Evolutionary conservation across 2,329 filamentous ascomycete species (phyloP), one percentile per base, ranked within the genome.

Genomic region (Trichophyton equinum): DNA sequence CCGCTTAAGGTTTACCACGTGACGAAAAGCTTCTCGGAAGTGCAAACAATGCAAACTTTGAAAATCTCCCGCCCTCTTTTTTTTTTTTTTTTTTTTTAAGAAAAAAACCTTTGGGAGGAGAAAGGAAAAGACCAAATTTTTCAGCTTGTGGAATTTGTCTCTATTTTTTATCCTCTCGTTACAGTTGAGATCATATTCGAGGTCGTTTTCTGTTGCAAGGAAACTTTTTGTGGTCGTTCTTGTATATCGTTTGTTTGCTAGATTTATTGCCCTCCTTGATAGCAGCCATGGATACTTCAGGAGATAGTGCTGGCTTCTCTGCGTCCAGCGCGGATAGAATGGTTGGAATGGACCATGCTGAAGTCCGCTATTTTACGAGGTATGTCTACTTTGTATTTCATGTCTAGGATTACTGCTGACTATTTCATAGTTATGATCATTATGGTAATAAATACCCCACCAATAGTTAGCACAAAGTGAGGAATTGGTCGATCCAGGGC

Each of bases 311-410:
- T n/a, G 40, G 55, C 36, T 57, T 44, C 33, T 22, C 55, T 57
- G 51, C 61, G 22, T 66, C 71, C 62, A 75, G 73, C 69, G 76
- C 76, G 63, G 77, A 79, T 65, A 72, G 75, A 63, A 77, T 78
- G 75, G 75, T 75, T 38, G 77, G 75, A 68, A 86, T 96, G 82
- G 87, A 89, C 74, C 91, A 96, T 79, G 94, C 91, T 66, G 94
- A 99, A 81, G 91, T 95, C 76, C 94, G 97, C 77, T 99, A 97
- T 81, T 97, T 97, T 81, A 97, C 96, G 79, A 96, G 91, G 91
- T 95, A 78, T 62, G 58, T 61, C 57, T 58, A 27, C 56, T n/a
- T 63, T 65, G 69, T 74, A 66, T 61, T 44, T 63, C 63, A 55
- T 61, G 60, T 46, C 61, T 22, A 11, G 49, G 13, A 20, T 51